Base-by-base conservation (phyloP, 2,329 filamentous ascomycete species). In the Boeremia lycopersici region DNA sequence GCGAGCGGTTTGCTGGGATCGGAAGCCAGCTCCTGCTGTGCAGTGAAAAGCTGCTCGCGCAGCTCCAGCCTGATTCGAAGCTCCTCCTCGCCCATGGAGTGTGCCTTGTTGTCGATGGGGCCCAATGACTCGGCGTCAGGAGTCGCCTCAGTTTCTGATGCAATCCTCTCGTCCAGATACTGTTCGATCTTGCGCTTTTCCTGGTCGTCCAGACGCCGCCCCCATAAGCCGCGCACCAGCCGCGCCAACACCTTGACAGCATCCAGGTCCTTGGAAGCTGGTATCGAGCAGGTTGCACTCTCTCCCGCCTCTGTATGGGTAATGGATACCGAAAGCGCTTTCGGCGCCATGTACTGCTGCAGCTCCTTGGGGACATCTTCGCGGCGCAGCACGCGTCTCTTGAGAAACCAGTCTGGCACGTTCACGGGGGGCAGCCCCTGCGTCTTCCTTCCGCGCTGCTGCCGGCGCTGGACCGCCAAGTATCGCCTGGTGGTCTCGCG, bases 331-430 rank as follows among this genome's bases (percentile, higher is more conserved):
- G 66, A 65, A 19, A 70, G 61, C 25, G 63, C 39, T 3, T 59
- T 57, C 26, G 55, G 53, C 3, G 48, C 44, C n/a, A 53, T 56
- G 48, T 57, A 52, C 26, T 43, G 38, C 4, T 47, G 55, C 19
- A 49, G 33, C 23, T 59, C 57, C 28, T 45, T 30, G 13, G 53
- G 53, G 25, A 58, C 31, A 26, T 77, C 72, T 29, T 78, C 71
- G 28, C 71, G 64, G 9, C 79, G 64, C 41, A 70, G 68, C 26
- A 89, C 79, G 49, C 82, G 82, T 17, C 76, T 70, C 34, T 81
- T 73, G 48, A 85, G 71, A 57, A 89, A 89, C 72, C 79, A 82
- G 51, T 78, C 72, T 0, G 87, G 85, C 12, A 89, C 74, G 44
- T 80, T 76, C 4, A 78, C 70, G 17, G 76, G 76, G 40, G 74